Evolutionary conservation across 2,329 filamentous ascomycete genomes (phyloP).

Genomic region (Graphiopsis chlorocephala): DNA sequence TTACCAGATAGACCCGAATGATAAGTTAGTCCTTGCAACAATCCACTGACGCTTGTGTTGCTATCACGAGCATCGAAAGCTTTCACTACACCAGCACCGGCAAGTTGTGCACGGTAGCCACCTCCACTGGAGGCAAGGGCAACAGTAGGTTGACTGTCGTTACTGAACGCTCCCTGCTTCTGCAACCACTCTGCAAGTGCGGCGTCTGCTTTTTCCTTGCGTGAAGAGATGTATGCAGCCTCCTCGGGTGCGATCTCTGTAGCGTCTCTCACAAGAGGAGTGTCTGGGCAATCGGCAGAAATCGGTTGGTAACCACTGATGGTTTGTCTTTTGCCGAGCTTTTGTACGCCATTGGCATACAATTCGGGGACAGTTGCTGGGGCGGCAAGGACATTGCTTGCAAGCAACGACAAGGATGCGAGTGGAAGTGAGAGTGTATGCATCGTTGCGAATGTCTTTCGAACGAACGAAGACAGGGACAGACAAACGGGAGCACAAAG

Average conservation of each 20-base stretch:
- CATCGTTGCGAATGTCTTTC: conserved; percentile 5
- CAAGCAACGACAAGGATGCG: neutral
- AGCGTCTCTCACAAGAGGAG: conserved; percentile 38
- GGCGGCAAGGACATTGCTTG: neutral
- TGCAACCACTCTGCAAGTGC: conserved; percentile 41
- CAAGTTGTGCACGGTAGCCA: conserved; percentile 42
- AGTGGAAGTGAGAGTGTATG: conserved; percentile 2
- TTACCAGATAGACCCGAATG: conserved; percentile 34
- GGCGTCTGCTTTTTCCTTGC: conserved; percentile 40
- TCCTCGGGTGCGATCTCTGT: conserved; percentile 38
- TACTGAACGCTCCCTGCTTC: conserved; percentile 38
- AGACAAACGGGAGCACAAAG: neutral
- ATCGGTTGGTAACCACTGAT: conserved; percentile 36
- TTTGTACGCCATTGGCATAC: conserved; percentile 7
- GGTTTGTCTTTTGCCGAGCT: neutral
- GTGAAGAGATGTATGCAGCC: conserved; percentile 37
- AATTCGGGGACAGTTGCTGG: neutral
- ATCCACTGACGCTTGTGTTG: conserved; percentile 38
- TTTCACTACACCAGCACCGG: conserved; percentile 42
- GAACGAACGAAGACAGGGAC: neutral
- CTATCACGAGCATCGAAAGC: conserved; percentile 45
- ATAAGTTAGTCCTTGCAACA: conserved; percentile 48
- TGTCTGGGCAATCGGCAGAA: conserved; percentile 38
- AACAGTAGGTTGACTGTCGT: conserved; percentile 39
- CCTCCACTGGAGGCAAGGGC: conserved; percentile 45